Evolutionary conservation across 352 stramenopile species (phyloP), one percentile per base, ranked within the genome.

Genomic region (Pythium aphanidermatum): DNA sequence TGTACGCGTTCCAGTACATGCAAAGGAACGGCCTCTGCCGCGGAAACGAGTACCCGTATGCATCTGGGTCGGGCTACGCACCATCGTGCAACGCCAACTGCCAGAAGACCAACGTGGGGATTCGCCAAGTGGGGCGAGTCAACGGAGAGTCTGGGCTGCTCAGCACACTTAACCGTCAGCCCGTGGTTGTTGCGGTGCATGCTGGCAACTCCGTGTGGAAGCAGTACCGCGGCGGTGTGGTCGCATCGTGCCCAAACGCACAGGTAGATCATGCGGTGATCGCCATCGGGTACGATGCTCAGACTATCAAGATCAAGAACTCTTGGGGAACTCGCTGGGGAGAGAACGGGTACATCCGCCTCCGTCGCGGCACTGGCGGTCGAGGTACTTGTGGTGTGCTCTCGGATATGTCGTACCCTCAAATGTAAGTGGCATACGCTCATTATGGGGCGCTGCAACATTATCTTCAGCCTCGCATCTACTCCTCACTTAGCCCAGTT

Each of bases 341-440:
- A 30, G 62, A 70, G 23, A 26, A 51, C 19, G 63, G 63, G 4
- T 73, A 95, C 72, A 90, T 98, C 37, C 67, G 70, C 14, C 65
- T 98, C 11, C 55, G 79, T 9, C 86, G 93, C 65, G 75, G 77
- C 39, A 50, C 48, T 0, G 44, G 68, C 20, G 28, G 28, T 14
- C 9, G 28, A 13, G 28, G 28, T 14, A 33, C 28, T 14, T 33
- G 28, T 14, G 28, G 28, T 33, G 28, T 33, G 9, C 14, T 13
- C 28, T 14, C 9, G 9, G 28, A 33, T 14, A 33, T 33, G 28
- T 33, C 28, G 14, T 33, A 33, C 28, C 28, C 28, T 13, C 28
- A 33, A 14, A 33, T 33, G 28, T 33, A 14, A 33, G 28, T 9
- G 14, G 9, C 9, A 33, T 33, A 14, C 28, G 28, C 14, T 33